These are phyloP conservation scores for Iberis pinnata DNA, from an alignment of 345 rosid species.

Conservation along the genomic window DNA sequence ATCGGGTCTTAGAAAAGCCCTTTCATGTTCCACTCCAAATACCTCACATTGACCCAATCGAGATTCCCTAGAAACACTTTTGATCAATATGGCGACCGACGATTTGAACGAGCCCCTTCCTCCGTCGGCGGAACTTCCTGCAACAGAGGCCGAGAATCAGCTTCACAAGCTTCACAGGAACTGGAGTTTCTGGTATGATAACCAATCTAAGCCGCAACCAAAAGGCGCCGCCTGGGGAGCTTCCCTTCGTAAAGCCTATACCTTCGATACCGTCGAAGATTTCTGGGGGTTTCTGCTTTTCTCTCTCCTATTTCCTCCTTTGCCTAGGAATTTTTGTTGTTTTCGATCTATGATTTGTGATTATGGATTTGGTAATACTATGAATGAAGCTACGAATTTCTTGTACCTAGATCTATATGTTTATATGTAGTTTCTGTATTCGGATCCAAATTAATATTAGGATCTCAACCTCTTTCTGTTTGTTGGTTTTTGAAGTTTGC, in stretches of 20 bases:
- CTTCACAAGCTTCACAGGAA: constrained; percentile 69
- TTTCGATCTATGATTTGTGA: constrained; percentile 11
- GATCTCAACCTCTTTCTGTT: neutral
- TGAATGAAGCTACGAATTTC: neutral
- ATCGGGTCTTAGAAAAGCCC: neutral
- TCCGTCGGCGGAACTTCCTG: constrained; percentile 23
- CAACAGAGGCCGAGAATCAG: constrained; percentile 29
- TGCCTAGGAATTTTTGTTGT: neutral
- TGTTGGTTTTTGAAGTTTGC: constrained; percentile 43
- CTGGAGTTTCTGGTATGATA: constrained; percentile 92
- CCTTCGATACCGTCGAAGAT: constrained; percentile 91
- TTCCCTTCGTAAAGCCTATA: constrained; percentile 62
- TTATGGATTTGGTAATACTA: too few relatives aligned
- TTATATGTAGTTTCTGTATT: neutral
- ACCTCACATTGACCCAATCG: neutral
- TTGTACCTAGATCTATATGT: neutral
- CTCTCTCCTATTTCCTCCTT: neutral
- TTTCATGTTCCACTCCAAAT: too few relatives aligned
- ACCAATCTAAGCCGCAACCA: constrained; percentile 67
- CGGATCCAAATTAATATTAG: neutral
- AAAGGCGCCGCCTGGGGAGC: constrained; percentile 87
- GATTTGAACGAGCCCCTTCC: constrained; percentile 30
- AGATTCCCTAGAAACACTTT: too few relatives aligned
- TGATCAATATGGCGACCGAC: constrained; percentile 61
- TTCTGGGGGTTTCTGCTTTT: constrained; percentile 65